Conservation (phyloP, 106 monocot genomes). For the Ottelia alismoides region DNA sequence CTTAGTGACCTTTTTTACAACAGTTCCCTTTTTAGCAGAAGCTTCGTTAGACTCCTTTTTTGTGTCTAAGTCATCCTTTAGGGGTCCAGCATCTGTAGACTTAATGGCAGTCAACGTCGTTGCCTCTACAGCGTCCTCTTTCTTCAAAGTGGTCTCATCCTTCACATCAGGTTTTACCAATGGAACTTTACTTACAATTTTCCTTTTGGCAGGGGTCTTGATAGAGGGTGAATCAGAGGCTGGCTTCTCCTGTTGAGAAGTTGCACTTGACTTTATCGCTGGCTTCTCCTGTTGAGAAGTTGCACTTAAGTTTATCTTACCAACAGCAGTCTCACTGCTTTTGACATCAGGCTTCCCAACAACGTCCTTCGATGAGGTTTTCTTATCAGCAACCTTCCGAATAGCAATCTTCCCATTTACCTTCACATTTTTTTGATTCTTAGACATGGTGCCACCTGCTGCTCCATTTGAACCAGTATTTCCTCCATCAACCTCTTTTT, state of each 20-base stretch:
- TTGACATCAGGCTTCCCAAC: constrained; percentile 18
- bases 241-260: constrained; percentile 5
- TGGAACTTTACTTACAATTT: constrained; percentile 23
- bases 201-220: constrained; percentile 35
- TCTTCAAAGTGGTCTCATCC: constrained; percentile 15
- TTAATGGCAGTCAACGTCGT: too few species aligned
- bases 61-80: constrained; percentile 8
- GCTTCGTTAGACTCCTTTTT: constrained; percentile 11
- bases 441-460: constrained; percentile 16
- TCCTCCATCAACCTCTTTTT: constrained; percentile 9
- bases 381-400: constrained; percentile 22
- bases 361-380: not conserved
- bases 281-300: too few species aligned
- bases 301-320: constrained; percentile 9
- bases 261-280: constrained; percentile 8
- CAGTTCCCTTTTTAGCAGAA: constrained; percentile 15
- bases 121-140: too few species aligned
- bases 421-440: constrained; percentile 28
- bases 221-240: constrained; percentile 8
- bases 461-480: constrained; percentile 6
- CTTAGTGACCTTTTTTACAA: constrained; percentile 32
- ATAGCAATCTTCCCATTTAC: constrained; percentile 30
- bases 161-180: constrained; percentile 21
- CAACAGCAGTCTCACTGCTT: constrained; percentile 12
- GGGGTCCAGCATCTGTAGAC: constrained; percentile 13